Evolutionary conservation across 306 rosid species (phyloP).

Genomic region (Pyrus communis): DNA sequence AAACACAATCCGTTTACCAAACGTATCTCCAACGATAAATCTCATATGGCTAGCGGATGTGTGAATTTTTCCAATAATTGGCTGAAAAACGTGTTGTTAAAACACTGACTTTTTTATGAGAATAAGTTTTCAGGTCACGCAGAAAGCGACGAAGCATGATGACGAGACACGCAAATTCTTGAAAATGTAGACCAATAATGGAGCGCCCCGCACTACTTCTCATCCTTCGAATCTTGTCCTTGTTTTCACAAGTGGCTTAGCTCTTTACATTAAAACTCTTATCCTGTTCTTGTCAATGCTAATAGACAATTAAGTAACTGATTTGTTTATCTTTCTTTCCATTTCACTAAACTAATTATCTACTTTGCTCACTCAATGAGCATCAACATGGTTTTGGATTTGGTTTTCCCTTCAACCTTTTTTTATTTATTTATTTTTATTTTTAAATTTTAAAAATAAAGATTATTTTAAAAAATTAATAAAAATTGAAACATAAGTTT

Average conservation of each 20-base stretch:
- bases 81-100: not conserved
- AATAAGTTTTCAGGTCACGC: not conserved
- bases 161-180: not conserved
- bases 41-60: not conserved
- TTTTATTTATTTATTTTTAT: no score
- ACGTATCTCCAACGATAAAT: not conserved
- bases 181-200: not conserved
- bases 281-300: not conserved
- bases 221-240: not conserved
- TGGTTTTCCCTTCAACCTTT: no score
- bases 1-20: rapidly evolving
- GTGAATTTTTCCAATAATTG: not conserved
- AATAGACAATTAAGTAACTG: not conserved
- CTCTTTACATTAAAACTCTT: not conserved
- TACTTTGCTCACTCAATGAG: no score
- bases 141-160: not conserved
- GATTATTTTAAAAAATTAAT: no score
- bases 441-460: no score
- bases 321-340: not conserved
- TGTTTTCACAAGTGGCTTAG: not conserved
- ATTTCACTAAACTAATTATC: no score
- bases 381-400: no score
- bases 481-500: no score
- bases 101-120: not conserved
- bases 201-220: not conserved